phyloP scores from a whole-genome alignment of 2,329 filamentous ascomycete genomes.

The Diatrype stigma region DNA sequence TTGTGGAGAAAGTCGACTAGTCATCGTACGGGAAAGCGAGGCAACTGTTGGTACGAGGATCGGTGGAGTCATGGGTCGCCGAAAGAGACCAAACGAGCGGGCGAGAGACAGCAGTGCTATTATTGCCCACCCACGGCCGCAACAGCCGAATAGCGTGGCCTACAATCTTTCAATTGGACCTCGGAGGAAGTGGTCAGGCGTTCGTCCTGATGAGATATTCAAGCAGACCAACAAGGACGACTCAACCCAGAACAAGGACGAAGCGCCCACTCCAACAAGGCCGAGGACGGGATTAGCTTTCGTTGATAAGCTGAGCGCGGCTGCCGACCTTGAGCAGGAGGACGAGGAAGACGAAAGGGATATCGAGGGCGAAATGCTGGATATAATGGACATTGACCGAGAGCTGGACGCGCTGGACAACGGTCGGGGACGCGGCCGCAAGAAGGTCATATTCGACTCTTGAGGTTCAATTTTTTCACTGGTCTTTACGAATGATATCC shows the following conservation, averaged over 20 bases:
- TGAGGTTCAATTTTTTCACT: constrained; percentile 9
- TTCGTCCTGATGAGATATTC: constrained; percentile 3
- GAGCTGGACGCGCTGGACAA: constrained; percentile 53
- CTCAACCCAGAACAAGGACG: constrained; percentile 18
- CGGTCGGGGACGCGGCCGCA: constrained; percentile 42
- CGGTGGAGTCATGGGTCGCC: constrained; percentile 32
- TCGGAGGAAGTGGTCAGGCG: constrained; percentile 20
- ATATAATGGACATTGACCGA: constrained; percentile 63
- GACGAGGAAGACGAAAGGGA: constrained; percentile 44
- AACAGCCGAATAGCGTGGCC: constrained; percentile 36
- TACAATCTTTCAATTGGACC: constrained; percentile 43
- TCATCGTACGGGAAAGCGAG: constrained; percentile 51
- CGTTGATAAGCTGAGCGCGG: constrained; percentile 45
- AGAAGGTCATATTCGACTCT: constrained; percentile 50
- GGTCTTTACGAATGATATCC: background rate
- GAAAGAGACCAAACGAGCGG: constrained; percentile 30
- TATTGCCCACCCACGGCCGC: constrained; percentile 47
- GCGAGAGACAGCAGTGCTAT: constrained; percentile 44
- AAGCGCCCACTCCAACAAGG: constrained; percentile 21
- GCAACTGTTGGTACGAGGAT: constrained; percentile 42
- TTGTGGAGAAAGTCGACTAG: constrained; percentile 51
- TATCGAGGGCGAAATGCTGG: constrained; percentile 57
- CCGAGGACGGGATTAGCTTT: constrained; percentile 44
- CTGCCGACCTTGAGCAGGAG: constrained; percentile 45
- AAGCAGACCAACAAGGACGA: constrained; percentile 19